Evolutionary conservation across 1,139 yeast genomes (phyloP).

Genomic region (Zygosaccharomyces pseudobailii): DNA sequence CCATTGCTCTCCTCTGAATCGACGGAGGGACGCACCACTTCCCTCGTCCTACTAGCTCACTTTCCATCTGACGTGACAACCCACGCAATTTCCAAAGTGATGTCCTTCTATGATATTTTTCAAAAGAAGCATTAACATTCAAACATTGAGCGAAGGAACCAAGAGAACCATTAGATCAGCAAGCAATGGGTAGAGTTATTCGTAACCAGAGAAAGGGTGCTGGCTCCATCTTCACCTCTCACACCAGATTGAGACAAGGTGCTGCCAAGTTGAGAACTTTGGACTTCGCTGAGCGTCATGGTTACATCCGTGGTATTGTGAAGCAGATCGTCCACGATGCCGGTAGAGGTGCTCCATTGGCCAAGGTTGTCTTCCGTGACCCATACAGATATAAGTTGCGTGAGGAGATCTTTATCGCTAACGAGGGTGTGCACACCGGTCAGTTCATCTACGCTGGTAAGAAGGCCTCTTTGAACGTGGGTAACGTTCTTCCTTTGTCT

Average conservation of each 20-base stretch:
- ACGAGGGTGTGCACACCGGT: conserved; percentile 99
- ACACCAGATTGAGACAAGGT: conserved; percentile 99
- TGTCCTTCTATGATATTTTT: conserved; percentile 2
- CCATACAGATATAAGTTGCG: conserved; percentile 98
- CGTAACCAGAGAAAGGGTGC: conserved; percentile 99
- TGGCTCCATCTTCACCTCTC: conserved; percentile 99
- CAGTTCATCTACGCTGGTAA: conserved; percentile 99
- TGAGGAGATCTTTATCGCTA: conserved; percentile 98
- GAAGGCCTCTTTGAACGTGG: conserved; percentile 95
- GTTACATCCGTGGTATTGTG: conserved; percentile 98
- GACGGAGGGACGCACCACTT: no score
- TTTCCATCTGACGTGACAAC: neutral
- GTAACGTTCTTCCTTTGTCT: conserved; percentile 96
- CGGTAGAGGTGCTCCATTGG: conserved; percentile 99
- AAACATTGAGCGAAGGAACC: neutral
- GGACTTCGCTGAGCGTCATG: conserved; percentile 99
- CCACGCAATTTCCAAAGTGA: conserved; percentile 1
- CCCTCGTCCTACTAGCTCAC: neutral
- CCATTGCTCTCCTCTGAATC: no score
- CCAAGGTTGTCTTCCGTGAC: conserved; percentile 98
- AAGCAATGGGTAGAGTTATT: conserved; percentile 76
- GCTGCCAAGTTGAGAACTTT: conserved; percentile 99
- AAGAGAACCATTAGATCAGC: conserved; percentile 29
- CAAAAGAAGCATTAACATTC: conserved; percentile 1
- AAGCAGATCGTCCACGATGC: conserved; percentile 99